Conservation (phyloP, 495 filamentous ascomycete species). For the Filosporella fistucella region DNA sequence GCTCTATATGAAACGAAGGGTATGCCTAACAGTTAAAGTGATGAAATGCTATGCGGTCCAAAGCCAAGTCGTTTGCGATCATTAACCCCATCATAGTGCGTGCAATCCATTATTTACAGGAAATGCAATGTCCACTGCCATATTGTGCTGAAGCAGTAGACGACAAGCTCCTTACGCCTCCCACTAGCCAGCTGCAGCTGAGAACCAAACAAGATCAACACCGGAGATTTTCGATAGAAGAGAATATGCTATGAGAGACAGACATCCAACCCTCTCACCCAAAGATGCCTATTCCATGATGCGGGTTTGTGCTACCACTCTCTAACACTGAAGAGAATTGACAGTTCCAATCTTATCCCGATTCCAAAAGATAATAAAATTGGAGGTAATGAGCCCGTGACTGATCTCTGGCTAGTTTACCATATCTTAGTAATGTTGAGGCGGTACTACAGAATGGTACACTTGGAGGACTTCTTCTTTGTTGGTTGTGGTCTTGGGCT, state of each 20-base stretch:
- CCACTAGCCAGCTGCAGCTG: neutral
- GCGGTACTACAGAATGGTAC: constrained; percentile 63
- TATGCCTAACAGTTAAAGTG: constrained; percentile 4
- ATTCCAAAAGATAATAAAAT: no score
- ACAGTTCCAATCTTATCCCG: neutral
- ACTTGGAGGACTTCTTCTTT: constrained; percentile 64
- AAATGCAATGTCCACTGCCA: constrained; percentile 8
- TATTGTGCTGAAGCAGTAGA: neutral
- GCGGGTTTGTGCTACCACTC: no score
- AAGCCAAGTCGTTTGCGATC: no score
- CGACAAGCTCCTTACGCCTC: neutral
- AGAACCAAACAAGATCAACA: constrained; percentile 1
- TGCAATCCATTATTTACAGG: constrained; percentile 25
- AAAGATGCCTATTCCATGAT: no score
- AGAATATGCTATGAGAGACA: neutral
- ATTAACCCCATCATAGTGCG: constrained; percentile 1
- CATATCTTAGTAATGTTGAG: no score
- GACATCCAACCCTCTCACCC: neutral
- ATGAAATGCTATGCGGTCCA: constrained; percentile 7
- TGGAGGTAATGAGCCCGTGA: no score
- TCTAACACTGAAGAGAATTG: neutral
- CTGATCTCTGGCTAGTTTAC: no score
- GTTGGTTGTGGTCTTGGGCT: constrained; percentile 49
- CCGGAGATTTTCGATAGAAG: constrained; percentile 8
- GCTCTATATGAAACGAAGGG: constrained; percentile 5